Evolutionary conservation across 2,329 filamentous ascomycete genomes (phyloP), one percentile per base, ranked within the genome.

Genomic region (Calonectria hongkongensis): DNA sequence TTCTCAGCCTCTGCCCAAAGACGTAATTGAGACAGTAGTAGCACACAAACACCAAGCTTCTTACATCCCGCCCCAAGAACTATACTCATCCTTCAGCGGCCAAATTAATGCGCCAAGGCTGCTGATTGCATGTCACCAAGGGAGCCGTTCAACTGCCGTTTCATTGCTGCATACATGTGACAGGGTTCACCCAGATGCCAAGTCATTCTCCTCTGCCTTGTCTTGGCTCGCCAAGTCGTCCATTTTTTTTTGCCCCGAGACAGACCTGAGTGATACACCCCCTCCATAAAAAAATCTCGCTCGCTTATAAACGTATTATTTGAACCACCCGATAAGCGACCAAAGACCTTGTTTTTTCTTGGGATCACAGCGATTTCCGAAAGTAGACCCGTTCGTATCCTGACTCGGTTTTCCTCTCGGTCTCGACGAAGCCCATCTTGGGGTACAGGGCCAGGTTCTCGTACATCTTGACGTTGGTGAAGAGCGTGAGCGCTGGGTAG

Each of bases 381-480:
- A 82, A 85, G 64, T 82, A 85, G 0, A 85, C 83, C 2, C 83
- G 74, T 6, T 84, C 77, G 51, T 81, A 84, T 0, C 83, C 83
- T 15, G 80, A 77, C 16, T 84, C 83, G 0, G 50, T 76, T 43
- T 66, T 78, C 13, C 83, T 74, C 10, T 64, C 83, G 2, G 72
- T 80, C 71, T 85, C 82, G 0, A 66, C n/a, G 25, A 84, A 85
- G 0, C 84, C 84, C 78, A 82, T 75, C 41, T 77, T 81, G 0
- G 66, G 39, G 51, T 82, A 82, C 12, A 82, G 41, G 0, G 27
- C 71, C 13, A 82, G 41, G 33, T 83, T 83, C 21, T 85, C 84
- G 41, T 80, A 79, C 78, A 85, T 85, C 60, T 78, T 82, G 10
- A 82, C 80, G 41, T 82, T 85, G 0, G 81, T 83, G 41, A 77